Evolutionary conservation across 2,329 filamentous ascomycete species (phyloP), one percentile per base, ranked within the genome.

Genomic region (Pseudopithomyces chartarum): DNA sequence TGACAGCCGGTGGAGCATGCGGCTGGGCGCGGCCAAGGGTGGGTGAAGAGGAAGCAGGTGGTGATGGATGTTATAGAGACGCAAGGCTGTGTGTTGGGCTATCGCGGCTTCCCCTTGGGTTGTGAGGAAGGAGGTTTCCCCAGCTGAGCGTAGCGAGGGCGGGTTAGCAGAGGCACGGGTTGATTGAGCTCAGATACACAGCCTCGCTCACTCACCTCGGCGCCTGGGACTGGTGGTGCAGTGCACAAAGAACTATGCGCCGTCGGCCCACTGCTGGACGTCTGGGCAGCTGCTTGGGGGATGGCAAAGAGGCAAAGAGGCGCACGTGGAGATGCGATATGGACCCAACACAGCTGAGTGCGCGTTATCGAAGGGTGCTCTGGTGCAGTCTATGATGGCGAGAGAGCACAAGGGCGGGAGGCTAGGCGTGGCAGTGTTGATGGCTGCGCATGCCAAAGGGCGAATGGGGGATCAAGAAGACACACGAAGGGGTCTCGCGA

Each of bases 1-100:
- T 69, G 50, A 55, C 63, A 66, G 58, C 36, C 55, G 57, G 63
- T 46, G 46, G 53, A 57, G 63, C 68, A 73, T 73, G 60, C 62
- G 54, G 56, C 52, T 58, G 52, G 55, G 63, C 51, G 52, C 56
- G 38, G 40, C 46, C 57, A 55, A 55, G 58, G 48, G 64, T 62
- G 56, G 52, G 53, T 33, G 53, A 29, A 38, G 20, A 29, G 29
- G 22, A 32, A 36, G 19, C 32, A 10, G n/a, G 13, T 26, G 40
- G 15, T 29, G 26, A 10, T 17, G 32, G 22, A 39, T 7, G 48
- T 54, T 17, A 45, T 60, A 42, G 46, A 52, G 61, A 54, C 57
- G 50, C 59, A 54, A 62, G 61, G 62, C 62, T 63, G 60, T 58
- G 57, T 51, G 6, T 12, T n/a, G 11, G 20, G 52, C 22, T 52